Evolutionary conservation across 768 basidiomycete species (phyloP), one percentile per base, ranked within the genome.

Genomic region (Trichaptum fuscoviolaceum): DNA sequence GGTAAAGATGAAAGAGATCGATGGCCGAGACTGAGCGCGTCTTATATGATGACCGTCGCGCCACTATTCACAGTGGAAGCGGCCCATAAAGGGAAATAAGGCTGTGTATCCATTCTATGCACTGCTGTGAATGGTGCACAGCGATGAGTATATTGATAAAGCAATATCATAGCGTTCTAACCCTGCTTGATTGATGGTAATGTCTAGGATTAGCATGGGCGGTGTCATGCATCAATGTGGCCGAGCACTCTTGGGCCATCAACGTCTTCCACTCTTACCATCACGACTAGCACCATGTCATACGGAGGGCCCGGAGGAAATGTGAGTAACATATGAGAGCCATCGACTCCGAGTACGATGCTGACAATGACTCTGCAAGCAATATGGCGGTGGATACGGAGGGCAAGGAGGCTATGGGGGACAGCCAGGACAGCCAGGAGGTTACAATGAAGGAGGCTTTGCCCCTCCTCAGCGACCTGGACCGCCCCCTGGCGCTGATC

Each of bases 401-500:
- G 75, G 67, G 1, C 74, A 73, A 35, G 77, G 75, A 25, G 75
- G 69, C 66, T 35, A 61, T 63, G 34, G 69, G 70, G 3, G 59
- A 72, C 67, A 63, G 65, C 67, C 26, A 69, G 66, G 20, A 70
- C 75, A 7, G 72, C 76, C 35, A 61, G 75, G 73, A 1, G 77
- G 76, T 0, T 70, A 52, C 42, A 52, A 12, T 20, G 42, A 72
- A 7, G 78, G 78, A 62, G 75, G 79, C 17, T 80, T 79, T 35
- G 70, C 75, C 8, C 62, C 71, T 30, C 35, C 61, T 24, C 69
- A 66, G 2, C 69, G 71, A 23, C 73, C 73, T 18, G 84, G 80
- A 8, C 79, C 86, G 2, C 88, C 88, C 7, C 82, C 86, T 12
- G 90, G 88, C 34, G 87, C 87, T 17, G 92, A 93, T 65, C 90